phyloP scores from a whole-genome alignment of 805 yeast species.

The Sugiyamaella marilandica region DNA sequence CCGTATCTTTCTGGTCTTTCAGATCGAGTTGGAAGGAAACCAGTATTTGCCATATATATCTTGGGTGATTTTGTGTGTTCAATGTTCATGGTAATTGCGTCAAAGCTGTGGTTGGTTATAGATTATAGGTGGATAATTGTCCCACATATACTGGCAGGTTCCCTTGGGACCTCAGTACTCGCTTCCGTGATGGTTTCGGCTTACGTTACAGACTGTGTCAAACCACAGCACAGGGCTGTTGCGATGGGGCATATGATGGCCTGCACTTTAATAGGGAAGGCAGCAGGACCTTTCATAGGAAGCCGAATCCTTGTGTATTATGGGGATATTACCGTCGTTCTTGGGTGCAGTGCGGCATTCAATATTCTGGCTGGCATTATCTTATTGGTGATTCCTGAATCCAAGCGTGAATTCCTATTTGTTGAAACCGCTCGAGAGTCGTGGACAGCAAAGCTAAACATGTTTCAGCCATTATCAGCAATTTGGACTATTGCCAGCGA shows the following conservation, averaged over 20 bases:
- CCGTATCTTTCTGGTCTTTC: slow-evolving; percentile 14
- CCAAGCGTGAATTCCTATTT: background rate
- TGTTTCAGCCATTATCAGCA: background rate
- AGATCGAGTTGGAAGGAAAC: slow-evolving; percentile 15
- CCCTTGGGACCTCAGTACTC: slow-evolving; percentile 12
- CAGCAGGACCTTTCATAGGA: slow-evolving; percentile 16
- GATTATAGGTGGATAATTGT: slow-evolving; percentile 9
- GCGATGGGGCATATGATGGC: slow-evolving; percentile 19
- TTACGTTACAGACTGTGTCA: slow-evolving; percentile 15
- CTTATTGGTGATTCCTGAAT: slow-evolving; percentile 13
- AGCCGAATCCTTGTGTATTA: slow-evolving; percentile 7
- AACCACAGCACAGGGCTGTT: slow-evolving; percentile 12
- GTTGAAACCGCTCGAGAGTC: background rate
- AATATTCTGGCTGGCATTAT: slow-evolving; percentile 4
- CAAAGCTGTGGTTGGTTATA: slow-evolving; percentile 5
- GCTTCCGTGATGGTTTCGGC: slow-evolving; percentile 15
- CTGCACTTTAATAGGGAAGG: slow-evolving; percentile 16
- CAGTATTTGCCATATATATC: slow-evolving; percentile 11
- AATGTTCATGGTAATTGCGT: slow-evolving; percentile 7
- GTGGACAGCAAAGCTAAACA: background rate
- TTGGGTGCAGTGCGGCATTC: background rate
- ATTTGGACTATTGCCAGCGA: slow-evolving; percentile 5
- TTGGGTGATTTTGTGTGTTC: slow-evolving; percentile 10
- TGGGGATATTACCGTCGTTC: background rate
- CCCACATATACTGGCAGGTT: slow-evolving; percentile 10